A percentile compares a stretch with the other conserved stretches of the same genome.
Evolutionary conservation across 192 early-diverging fungal genomes (phyloP).

Genomic region (Lobosporangium transversale): DNA sequence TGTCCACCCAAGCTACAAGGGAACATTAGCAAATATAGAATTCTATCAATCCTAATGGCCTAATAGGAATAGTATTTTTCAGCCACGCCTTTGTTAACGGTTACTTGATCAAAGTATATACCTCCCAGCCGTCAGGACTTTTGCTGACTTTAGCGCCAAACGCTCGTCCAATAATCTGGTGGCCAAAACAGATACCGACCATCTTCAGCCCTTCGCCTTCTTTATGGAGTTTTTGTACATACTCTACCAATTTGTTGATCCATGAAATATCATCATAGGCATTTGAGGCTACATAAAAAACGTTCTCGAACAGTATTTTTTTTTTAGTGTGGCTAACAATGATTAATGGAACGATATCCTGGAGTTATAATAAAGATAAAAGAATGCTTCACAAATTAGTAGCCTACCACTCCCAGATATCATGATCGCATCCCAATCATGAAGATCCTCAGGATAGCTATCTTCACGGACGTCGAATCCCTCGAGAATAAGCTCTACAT

Average conservation of each 20-base stretch:
- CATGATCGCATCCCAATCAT: constrained; percentile 60
- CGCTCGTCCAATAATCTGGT: constrained; percentile 82
- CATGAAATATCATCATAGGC: constrained; percentile 75
- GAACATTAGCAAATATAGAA: not conserved
- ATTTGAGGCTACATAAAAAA: constrained; percentile 51
- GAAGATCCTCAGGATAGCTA: constrained; percentile 39
- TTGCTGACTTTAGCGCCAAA: constrained; percentile 64
- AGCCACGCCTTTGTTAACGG: too few species aligned
- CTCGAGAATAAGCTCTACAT: constrained; percentile 47
- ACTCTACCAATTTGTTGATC: constrained; percentile 69
- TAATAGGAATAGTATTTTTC: not conserved
- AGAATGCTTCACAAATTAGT: too few species aligned
- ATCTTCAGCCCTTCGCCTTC: constrained; percentile 40
- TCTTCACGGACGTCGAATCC: constrained; percentile 56
- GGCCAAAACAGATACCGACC: constrained; percentile 86
- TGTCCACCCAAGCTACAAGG: constrained; percentile 57
- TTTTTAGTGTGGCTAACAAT: too few species aligned
- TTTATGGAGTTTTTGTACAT: constrained; percentile 54
- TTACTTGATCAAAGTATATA: constrained; percentile 29
- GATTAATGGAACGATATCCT: too few species aligned
- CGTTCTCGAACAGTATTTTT: too few species aligned
- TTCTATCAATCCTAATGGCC: not conserved
- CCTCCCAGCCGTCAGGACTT: constrained; percentile 81
- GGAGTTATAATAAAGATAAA: too few species aligned
- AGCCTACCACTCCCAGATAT: constrained; percentile 64